Percentiles rank a stretch among this genome's conserved stretches.
These are phyloP conservation scores for Paxillus rubicundulus DNA, from an alignment of 768 basidiomycete genomes.

Conservation along the genomic window DNA sequence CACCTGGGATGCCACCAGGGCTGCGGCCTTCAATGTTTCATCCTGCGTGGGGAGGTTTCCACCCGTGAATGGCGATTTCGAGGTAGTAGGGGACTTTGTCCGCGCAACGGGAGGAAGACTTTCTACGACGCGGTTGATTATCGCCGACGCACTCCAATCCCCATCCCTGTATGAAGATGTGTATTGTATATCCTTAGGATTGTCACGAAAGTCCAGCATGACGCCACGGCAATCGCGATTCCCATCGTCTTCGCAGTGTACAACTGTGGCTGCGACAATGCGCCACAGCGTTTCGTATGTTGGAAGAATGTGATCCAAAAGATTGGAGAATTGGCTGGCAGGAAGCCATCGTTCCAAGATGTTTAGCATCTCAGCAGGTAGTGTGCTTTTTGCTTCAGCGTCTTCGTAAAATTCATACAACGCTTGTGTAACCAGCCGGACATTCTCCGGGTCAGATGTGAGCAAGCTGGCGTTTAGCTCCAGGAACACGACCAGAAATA, in stretches of 20 bases:
- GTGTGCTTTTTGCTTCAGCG: conserved; percentile 12
- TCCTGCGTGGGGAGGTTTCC: conserved; percentile 39
- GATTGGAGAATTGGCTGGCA: conserved; percentile 15
- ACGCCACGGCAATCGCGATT: conserved; percentile 16
- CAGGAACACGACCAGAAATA: conserved; percentile 44
- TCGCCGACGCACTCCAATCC: conserved; percentile 16
- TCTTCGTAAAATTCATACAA: conserved; percentile 48
- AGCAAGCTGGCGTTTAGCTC: conserved; percentile 24
- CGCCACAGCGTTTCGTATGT: conserved; percentile 65
- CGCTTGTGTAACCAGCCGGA: conserved; percentile 36
- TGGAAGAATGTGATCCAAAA: conserved; percentile 54
- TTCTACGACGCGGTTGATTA: conserved; percentile 18
- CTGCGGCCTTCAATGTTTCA: conserved; percentile 55
- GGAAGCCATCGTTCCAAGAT: conserved; percentile 43
- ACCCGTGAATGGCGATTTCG: conserved; percentile 13
- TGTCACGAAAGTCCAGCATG: conserved; percentile 39
- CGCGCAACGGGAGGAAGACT: conserved; percentile 18
- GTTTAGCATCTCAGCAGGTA: conserved; percentile 34
- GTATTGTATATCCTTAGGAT: conserved; percentile 28
- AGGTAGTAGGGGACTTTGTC: conserved; percentile 2
- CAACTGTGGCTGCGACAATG: conserved; percentile 48
- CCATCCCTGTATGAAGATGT: conserved; percentile 1
- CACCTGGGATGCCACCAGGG: conserved; percentile 43
- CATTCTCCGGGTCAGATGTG: conserved; percentile 18
- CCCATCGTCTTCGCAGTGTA: conserved; percentile 28